Percentiles rank a stretch among this genome's conserved stretches.
phyloP scores from a whole-genome alignment of 768 basidiomycete genomes.

The Auricularia cornea region DNA sequence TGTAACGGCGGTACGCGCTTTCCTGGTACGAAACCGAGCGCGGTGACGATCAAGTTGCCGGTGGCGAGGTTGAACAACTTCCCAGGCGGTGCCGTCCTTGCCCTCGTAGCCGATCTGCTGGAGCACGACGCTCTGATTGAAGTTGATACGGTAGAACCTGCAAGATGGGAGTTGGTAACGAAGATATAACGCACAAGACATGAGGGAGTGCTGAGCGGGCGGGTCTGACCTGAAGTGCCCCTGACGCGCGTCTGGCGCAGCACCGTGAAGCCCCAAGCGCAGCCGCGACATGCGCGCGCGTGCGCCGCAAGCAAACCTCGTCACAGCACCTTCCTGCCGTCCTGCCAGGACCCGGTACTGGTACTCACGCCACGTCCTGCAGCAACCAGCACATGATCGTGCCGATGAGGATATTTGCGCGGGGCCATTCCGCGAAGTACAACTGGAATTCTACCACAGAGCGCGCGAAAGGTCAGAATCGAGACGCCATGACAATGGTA shows the following conservation, averaged over 20 bases:
- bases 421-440: constrained; percentile 65
- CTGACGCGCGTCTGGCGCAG: too few relatives aligned
- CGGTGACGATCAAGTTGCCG: constrained; percentile 65
- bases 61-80: constrained; percentile 58
- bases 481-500: background rate
- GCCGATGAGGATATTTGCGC: constrained; percentile 57
- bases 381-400: constrained; percentile 69
- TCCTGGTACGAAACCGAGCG: constrained; percentile 71
- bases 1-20: background rate
- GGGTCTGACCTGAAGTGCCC: too few relatives aligned
- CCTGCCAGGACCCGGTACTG: background rate
- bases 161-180: constrained; percentile 11
- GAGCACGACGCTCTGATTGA: constrained; percentile 73
- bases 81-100: constrained; percentile 44
- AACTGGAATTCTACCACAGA: constrained; percentile 42
- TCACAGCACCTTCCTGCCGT: too few relatives aligned
- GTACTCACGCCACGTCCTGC: constrained; percentile 53
- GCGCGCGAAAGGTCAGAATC: background rate
- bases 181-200: too few relatives aligned
- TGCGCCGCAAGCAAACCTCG: too few relatives aligned
- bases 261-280: too few relatives aligned
- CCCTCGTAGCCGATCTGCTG: constrained; percentile 64
- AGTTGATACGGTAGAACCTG: constrained; percentile 69
- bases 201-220: too few relatives aligned
- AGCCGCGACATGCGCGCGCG: too few relatives aligned